Conservation (phyloP, 495 filamentous ascomycete species). For the Penicillium angulare region DNA sequence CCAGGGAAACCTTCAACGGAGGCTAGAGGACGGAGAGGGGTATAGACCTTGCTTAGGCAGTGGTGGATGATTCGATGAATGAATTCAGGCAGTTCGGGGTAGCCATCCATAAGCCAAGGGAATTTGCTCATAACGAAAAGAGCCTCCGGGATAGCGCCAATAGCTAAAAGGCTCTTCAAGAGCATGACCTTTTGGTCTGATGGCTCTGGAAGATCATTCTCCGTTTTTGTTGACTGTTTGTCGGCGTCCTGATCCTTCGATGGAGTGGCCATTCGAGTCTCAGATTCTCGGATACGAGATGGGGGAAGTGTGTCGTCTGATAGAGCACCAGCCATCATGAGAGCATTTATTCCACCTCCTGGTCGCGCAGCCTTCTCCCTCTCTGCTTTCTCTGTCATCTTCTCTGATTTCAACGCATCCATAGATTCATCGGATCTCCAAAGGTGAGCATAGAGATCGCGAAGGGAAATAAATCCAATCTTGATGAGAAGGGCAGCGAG, state of each 20-base stretch:
- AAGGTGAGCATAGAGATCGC: constrained; percentile 89
- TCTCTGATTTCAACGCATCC: constrained; percentile 62
- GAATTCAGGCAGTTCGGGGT: constrained; percentile 72
- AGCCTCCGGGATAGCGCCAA: constrained; percentile 90
- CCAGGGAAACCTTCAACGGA: constrained; percentile 38
- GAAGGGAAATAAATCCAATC: constrained; percentile 93
- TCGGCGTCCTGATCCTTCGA: constrained; percentile 53
- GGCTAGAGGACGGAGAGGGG: constrained; percentile 46
- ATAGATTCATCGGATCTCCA: constrained; percentile 83
- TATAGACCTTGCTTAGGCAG: constrained; percentile 69
- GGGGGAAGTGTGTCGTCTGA: constrained; percentile 73
- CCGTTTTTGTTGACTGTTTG: constrained; percentile 45
- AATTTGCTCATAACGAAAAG: constrained; percentile 90
- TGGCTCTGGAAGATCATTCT: constrained; percentile 70
- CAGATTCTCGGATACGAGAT: constrained; percentile 42
- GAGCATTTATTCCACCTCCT: constrained; percentile 72
- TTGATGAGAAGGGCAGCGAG: constrained; percentile 92
- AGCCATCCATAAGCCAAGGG: constrained; percentile 82
- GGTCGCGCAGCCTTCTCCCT: constrained; percentile 64
- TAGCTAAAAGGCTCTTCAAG: constrained; percentile 79
- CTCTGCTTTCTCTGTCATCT: constrained; percentile 76
- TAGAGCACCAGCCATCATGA: constrained; percentile 84
- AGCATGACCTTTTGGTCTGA: constrained; percentile 87
- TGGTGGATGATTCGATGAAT: constrained; percentile 83
- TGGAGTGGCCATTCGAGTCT: constrained; percentile 42